These are phyloP conservation scores for Linnemannia elongata DNA, from an alignment of 192 early-diverging fungal genomes.

Conservation along the genomic window DNA sequence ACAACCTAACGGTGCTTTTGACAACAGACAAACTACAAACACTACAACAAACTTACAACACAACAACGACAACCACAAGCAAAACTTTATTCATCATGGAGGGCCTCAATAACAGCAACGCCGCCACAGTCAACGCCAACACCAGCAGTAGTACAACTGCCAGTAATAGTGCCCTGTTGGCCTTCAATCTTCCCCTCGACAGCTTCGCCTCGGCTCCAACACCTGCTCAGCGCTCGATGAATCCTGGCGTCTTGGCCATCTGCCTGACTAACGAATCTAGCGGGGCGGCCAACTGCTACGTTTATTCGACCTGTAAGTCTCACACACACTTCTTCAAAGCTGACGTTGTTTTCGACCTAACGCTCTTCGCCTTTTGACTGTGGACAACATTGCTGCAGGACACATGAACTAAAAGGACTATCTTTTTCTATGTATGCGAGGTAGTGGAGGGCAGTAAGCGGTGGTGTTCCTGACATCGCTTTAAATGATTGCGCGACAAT, in stretches of 20 bases:
- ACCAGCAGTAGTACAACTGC: neutral
- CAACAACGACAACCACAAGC: slow-evolving; percentile 1
- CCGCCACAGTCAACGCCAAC: slow-evolving; percentile 17
- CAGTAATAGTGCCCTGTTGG: slow-evolving; percentile 32
- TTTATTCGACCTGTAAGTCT: slow-evolving; percentile 55
- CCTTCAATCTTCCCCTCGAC: slow-evolving; percentile 44
- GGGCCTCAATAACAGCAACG: slow-evolving; percentile 44
- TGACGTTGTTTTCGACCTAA: too few relatives aligned
- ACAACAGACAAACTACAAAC: neutral
- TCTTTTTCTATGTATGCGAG: neutral
- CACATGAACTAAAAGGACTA: neutral
- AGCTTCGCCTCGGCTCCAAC: slow-evolving; percentile 36
- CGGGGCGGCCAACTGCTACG: slow-evolving; percentile 37
- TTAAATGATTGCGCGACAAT: slow-evolving; percentile 56
- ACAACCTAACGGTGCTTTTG: neutral
- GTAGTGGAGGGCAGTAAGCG: slow-evolving; percentile 55
- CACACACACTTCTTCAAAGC: neutral
- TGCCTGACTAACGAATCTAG: slow-evolving; percentile 43
- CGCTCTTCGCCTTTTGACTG: neutral
- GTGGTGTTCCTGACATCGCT: slow-evolving; percentile 54
- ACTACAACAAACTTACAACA: neutral
- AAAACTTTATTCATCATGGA: slow-evolving; percentile 36
- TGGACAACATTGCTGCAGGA: neutral
- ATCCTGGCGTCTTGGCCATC: slow-evolving; percentile 32
- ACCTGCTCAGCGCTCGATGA: neutral